Base-by-base conservation (phyloP, 2,329 filamentous ascomycete genomes). In the Aspergillus nomiae region DNA sequence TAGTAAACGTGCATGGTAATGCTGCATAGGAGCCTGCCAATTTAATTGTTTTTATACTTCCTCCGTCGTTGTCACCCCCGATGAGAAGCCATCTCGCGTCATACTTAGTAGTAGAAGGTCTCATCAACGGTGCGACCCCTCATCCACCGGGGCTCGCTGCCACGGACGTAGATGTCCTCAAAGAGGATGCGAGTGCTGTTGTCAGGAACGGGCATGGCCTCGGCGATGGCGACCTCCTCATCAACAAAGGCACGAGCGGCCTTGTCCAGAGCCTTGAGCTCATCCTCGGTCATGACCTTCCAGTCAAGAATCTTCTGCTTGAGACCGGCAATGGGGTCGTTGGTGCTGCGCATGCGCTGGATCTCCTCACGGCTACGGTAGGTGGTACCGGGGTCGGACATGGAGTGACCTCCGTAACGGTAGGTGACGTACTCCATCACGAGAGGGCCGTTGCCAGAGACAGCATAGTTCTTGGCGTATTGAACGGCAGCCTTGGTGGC, bases 351-450 rank as follows among this genome's bases (percentile, higher is more conserved):
- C 95, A 99, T 99, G 81, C 94, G 94, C 86, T 97, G 94, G 77
- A 99, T 97, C 85, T 99, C 95, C 86, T 99, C 95, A 82, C 95
- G 93, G 73, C 94, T 97, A 81, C 94, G 91, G 90, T 99, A 99
- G 74, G 95, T 98, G 81, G 95, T 99, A 80, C 95, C 95, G 64
- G 95, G 95, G 82, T 99, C 95, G 77, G 94, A 98, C 95, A 99
- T 99, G 83, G 93, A 97, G 90, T 99, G 95, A 72, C 95, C 95
- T 79, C 95, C 95, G 81, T 99, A 99, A 76, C 95, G 89, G 90
- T 99, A 99, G 74, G 95, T 99, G 77, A 99, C 94, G 81, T 97
- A 99, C 85, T 99, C 95, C 81, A 96, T 90, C 74, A 99, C 95
- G 67, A 99, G 87, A 69, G 95, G 95, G 67, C 94, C 94, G 81